Conservation (phyloP, 2,329 filamentous ascomycete genomes). For the Pseudocercospora cruenta region DNA sequence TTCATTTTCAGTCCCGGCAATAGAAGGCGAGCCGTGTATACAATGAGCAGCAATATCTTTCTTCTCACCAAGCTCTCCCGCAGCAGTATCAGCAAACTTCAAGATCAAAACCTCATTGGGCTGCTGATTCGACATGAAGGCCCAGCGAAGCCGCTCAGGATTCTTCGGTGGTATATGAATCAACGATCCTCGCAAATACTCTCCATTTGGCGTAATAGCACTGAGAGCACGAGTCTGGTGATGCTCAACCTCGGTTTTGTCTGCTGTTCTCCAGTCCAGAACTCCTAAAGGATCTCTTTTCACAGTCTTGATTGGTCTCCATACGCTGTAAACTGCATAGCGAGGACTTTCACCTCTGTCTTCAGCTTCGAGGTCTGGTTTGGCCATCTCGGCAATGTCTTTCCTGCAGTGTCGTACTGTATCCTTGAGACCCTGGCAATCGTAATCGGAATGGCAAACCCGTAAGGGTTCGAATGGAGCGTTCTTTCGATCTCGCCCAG, state of each 20-base stretch:
- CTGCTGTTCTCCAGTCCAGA: slow-evolving; percentile 13
- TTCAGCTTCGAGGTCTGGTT: slow-evolving; percentile 3
- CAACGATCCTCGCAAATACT: not conserved
- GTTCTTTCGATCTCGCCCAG: not conserved
- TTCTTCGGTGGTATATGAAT: slow-evolving; percentile 1
- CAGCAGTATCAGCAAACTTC: slow-evolving; percentile 9
- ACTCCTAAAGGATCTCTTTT: slow-evolving; percentile 14
- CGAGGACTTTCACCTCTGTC: slow-evolving; percentile 8
- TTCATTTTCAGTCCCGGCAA: slow-evolving; percentile 8
- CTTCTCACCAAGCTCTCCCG: not conserved
- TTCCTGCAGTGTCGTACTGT: not conserved
- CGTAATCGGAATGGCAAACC: slow-evolving; percentile 5
- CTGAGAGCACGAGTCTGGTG: not conserved
- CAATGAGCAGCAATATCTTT: slow-evolving; percentile 8
- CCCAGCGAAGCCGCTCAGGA: not conserved
- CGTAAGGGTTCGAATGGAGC: not conserved
- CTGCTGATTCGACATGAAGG: slow-evolving; percentile 9
- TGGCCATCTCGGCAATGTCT: slow-evolving; percentile 6
- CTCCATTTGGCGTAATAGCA: not conserved
- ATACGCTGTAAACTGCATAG: slow-evolving; percentile 10
- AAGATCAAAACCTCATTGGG: slow-evolving; percentile 11
- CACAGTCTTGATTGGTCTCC: slow-evolving; percentile 10
- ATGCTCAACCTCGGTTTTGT: not conserved
- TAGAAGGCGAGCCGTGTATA: slow-evolving; percentile 1
- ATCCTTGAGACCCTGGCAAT: slow-evolving; percentile 4